phyloP scores from a whole-genome alignment of 805 yeast species.

The Pichia exigua region DNA sequence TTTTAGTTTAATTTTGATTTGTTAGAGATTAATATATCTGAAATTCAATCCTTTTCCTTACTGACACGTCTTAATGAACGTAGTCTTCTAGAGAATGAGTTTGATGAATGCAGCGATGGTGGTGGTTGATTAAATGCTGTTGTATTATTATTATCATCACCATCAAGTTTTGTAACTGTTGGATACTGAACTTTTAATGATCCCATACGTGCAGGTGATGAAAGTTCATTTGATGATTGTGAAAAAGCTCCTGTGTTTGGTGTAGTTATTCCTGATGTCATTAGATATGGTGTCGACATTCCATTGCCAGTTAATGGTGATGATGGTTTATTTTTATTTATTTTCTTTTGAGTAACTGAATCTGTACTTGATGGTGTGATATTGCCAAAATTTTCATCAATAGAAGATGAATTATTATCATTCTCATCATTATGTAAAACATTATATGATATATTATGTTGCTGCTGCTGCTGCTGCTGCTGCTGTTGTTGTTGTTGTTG shows the following conservation, averaged over 20 bases:
- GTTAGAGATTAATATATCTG: no score
- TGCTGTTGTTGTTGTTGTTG: constrained; percentile 8
- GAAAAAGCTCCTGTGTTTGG: constrained; percentile 30
- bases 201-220: constrained; percentile 8
- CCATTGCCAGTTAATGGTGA: constrained; percentile 31
- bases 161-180: constrained; percentile 25
- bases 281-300: constrained; percentile 58
- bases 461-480: constrained; percentile 6
- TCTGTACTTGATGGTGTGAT: constrained; percentile 27
- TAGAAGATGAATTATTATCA: constrained; percentile 1
- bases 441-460: constrained; percentile 1
- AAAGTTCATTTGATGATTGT: neutral
- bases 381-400: constrained; percentile 2
- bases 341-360: constrained; percentile 12
- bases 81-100: constrained; percentile 17
- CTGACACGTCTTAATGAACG: constrained; percentile 19
- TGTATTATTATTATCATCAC: constrained; percentile 8
- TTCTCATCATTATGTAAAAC: neutral
- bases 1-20: neutral
- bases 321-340: constrained; percentile 22
- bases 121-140: constrained; percentile 2
- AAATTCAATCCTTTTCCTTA: constrained; percentile 9
- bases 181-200: constrained; percentile 23
- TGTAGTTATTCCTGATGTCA: constrained; percentile 55
- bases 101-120: constrained; percentile 1